A percentile compares a stretch with the other conserved stretches of the same genome.
Conservation (phyloP, 805 yeast species). For the Deakozyma indianensis region DNA sequence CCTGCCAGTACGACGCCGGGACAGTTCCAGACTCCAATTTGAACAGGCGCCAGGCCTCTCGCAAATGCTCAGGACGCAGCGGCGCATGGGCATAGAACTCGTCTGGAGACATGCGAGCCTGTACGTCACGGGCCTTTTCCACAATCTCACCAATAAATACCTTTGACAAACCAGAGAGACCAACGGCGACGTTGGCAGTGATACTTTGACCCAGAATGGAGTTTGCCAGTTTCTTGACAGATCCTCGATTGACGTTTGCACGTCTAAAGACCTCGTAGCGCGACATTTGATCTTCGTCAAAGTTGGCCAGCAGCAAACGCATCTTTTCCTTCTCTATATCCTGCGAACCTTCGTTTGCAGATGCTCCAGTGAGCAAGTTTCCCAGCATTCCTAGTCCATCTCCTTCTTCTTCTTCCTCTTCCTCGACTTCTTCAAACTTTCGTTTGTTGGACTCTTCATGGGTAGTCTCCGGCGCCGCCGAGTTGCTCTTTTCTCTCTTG, state of each 20-base stretch:
- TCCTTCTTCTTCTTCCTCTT: constrained; percentile 9
- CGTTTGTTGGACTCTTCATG: not conserved
- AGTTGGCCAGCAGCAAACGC: constrained; percentile 47
- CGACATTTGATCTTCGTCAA: constrained; percentile 72
- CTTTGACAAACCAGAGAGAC: constrained; percentile 75
- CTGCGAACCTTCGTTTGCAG: constrained; percentile 2
- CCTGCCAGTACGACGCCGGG: constrained; percentile 19
- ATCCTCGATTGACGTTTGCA: constrained; percentile 55
- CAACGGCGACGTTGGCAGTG: constrained; percentile 64
- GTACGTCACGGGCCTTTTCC: constrained; percentile 64
- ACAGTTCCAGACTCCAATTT: constrained; percentile 51
- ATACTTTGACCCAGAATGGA: constrained; percentile 68
- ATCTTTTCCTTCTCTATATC: constrained; percentile 22
- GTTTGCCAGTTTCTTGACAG: constrained; percentile 69
- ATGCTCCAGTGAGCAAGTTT: not conserved
- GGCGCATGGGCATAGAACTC: constrained; percentile 32
- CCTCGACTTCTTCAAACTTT: constrained; percentile 7
- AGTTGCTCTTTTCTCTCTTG: not conserved
- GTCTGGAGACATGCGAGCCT: constrained; percentile 30
- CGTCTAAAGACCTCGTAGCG: constrained; percentile 79
- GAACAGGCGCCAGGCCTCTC: constrained; percentile 80
- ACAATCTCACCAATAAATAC: constrained; percentile 83
- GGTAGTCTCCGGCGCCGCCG: not conserved
- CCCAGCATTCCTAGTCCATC: constrained; percentile 4
- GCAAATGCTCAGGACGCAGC: constrained; percentile 64